Conservation (phyloP, 2,329 filamentous ascomycete species). For the Cytospora leucostoma region DNA sequence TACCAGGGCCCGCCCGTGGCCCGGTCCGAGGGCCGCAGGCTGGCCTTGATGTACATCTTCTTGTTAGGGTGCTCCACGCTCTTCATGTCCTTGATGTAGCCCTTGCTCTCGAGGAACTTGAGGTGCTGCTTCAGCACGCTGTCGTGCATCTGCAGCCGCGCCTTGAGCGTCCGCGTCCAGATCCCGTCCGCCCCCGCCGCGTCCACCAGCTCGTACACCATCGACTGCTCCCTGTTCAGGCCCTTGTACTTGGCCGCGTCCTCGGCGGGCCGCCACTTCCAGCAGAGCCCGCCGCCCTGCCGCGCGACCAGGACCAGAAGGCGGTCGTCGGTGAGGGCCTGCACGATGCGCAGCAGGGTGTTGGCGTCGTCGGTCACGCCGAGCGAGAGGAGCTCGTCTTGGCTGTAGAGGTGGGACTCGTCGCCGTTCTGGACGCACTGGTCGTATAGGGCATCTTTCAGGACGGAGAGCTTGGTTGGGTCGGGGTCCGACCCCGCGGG, state of each 20-base stretch:
- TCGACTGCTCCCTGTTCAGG: slow-evolving; percentile 69
- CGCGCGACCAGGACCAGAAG: slow-evolving; percentile 55
- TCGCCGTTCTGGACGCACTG: slow-evolving; percentile 39
- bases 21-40: slow-evolving; percentile 81
- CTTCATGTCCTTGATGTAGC: slow-evolving; percentile 85
- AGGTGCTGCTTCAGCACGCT: slow-evolving; percentile 78
- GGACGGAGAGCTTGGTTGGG: slow-evolving; percentile 48
- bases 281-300: slow-evolving; percentile 49
- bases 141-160: slow-evolving; percentile 79
- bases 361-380: slow-evolving; percentile 54
- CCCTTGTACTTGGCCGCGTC: slow-evolving; percentile 61
- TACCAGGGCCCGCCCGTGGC: slow-evolving; percentile 95
- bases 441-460: slow-evolving; percentile 60
- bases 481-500: slow-evolving; percentile 30
- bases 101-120: slow-evolving; percentile 79
- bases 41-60: slow-evolving; percentile 94
- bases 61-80: slow-evolving; percentile 87
- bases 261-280: slow-evolving; percentile 59
- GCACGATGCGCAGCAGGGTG: slow-evolving; percentile 57
- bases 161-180: slow-evolving; percentile 86
- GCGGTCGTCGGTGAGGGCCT: slow-evolving; percentile 61
- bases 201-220: slow-evolving; percentile 90
- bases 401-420: slow-evolving; percentile 23
- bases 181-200: slow-evolving; percentile 81
- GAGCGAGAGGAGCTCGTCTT: slow-evolving; percentile 28